Conservation (phyloP, 75 land plant genomes). For the Gnetum montanum region DNA sequence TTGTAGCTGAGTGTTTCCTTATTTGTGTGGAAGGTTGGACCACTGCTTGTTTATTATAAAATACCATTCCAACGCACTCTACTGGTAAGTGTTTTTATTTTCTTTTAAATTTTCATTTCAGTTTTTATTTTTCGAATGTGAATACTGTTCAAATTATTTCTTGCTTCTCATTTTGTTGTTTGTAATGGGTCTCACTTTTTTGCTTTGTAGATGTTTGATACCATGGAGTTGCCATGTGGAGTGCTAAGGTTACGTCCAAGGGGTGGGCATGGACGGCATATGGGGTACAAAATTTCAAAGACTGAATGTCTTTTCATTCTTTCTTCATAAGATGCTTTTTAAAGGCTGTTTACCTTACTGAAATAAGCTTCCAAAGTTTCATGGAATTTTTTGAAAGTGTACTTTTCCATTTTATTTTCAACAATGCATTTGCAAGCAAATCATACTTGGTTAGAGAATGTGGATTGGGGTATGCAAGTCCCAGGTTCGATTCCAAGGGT, state of each 20-base stretch:
- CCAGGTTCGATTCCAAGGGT: no score
- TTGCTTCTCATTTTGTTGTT: background rate
- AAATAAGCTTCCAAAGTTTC: no score
- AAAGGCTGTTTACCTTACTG: background rate
- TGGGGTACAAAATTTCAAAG: conserved; percentile 44
- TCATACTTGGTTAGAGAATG: no score
- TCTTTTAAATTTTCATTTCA: background rate
- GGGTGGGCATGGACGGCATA: conserved; percentile 79
- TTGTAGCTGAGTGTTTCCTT: background rate
- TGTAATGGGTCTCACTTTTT: background rate
- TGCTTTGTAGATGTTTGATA: conserved; percentile 65
- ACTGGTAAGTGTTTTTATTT: conserved; percentile 40
- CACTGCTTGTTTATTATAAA: conserved; percentile 81
- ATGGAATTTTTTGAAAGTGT: no score
- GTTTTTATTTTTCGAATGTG: background rate
- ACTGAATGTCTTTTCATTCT: background rate
- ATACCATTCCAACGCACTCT: conserved; percentile 67
- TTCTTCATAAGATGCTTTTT: background rate
- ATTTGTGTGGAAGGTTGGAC: conserved; percentile 44
- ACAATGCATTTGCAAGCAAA: no score
- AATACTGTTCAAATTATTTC: background rate
- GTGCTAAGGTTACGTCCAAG: conserved; percentile 52
- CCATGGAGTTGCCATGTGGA: conserved; percentile 87
- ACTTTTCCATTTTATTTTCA: no score
- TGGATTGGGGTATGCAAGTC: no score